phyloP scores from a whole-genome alignment of 1,139 yeast genomes.

The Hyphopichia khmerensis region DNA sequence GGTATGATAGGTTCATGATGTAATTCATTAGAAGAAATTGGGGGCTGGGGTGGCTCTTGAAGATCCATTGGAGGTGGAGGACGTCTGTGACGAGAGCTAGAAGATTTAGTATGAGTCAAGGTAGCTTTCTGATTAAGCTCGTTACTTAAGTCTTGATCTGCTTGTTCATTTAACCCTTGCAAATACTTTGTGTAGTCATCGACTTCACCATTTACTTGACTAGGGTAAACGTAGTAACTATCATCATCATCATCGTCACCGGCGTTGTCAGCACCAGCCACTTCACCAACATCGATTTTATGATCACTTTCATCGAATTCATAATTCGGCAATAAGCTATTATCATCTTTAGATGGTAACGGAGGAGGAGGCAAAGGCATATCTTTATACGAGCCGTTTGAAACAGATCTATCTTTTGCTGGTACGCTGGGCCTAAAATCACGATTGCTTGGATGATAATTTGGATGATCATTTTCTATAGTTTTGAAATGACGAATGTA shows the following conservation, averaged over 20 bases:
- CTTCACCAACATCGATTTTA: constrained; percentile 9
- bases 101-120: not conserved
- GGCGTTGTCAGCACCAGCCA: not conserved
- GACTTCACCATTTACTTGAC: constrained; percentile 8
- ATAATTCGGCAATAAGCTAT: constrained; percentile 18
- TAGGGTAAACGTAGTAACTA: constrained; percentile 10
- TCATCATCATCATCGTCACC: constrained; percentile 4
- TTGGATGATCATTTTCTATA: constrained; percentile 1
- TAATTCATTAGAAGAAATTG: not conserved
- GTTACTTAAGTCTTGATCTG: not conserved
- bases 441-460: not conserved
- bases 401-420: constrained; percentile 11
- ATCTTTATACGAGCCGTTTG: constrained; percentile 21
- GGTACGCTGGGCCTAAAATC: constrained; percentile 11
- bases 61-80: constrained; percentile 16
- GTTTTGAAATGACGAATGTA: constrained; percentile 28
- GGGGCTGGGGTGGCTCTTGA: not conserved
- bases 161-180: constrained; percentile 7
- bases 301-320: constrained; percentile 14
- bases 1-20: not conserved
- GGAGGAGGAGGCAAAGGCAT: constrained; percentile 38
- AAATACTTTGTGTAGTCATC: constrained; percentile 10
- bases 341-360: constrained; percentile 13
- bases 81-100: constrained; percentile 8
- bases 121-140: constrained; percentile 3